Evolutionary conservation across 2,329 filamentous ascomycete species (phyloP).

Genomic region (Botryotinia globosa): DNA sequence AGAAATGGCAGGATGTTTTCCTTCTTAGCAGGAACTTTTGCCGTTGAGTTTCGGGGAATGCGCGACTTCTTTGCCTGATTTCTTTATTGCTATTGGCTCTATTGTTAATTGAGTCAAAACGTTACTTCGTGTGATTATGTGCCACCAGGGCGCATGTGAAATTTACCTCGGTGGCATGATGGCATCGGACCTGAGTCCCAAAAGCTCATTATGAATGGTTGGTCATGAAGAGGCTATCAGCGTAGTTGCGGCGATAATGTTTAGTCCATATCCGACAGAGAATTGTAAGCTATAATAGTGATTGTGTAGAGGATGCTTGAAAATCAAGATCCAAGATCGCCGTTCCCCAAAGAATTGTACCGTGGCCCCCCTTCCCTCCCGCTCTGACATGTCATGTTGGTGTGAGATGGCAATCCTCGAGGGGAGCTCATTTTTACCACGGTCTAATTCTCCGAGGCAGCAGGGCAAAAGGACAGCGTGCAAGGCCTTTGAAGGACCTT

Average conservation of each 20-base stretch:
- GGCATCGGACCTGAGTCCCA: slow-evolving; percentile 16
- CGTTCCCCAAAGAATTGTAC: slow-evolving; percentile 23
- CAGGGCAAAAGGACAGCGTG: slow-evolving; percentile 19
- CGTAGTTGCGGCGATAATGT: slow-evolving; percentile 9
- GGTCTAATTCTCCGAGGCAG: slow-evolving; percentile 26
- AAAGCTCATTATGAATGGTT: neutral
- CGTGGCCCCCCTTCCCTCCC: slow-evolving; percentile 25
- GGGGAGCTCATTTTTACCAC: slow-evolving; percentile 32
- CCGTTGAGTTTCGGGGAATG: slow-evolving; percentile 23
- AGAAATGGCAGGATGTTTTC: slow-evolving; percentile 17
- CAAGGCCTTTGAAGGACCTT: slow-evolving; percentile 24
- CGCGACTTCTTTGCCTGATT: slow-evolving; percentile 17
- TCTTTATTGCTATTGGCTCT: slow-evolving; percentile 21
- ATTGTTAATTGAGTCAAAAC: slow-evolving; percentile 13
- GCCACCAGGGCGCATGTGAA: slow-evolving; percentile 23
- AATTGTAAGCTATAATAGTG: neutral
- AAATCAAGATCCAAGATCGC: slow-evolving; percentile 27
- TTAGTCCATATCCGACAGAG: neutral
- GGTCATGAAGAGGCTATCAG: slow-evolving; percentile 6
- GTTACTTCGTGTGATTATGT: slow-evolving; percentile 19
- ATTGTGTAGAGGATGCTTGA: slow-evolving; percentile 5
- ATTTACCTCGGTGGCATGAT: slow-evolving; percentile 17
- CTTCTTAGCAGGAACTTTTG: slow-evolving; percentile 23
- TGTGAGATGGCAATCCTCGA: slow-evolving; percentile 29
- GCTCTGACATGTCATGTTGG: slow-evolving; percentile 30